Evolutionary conservation across 106 monocot genomes (phyloP), one percentile per base, ranked within the genome.

Genomic region (Xerophyta viscosa): DNA sequence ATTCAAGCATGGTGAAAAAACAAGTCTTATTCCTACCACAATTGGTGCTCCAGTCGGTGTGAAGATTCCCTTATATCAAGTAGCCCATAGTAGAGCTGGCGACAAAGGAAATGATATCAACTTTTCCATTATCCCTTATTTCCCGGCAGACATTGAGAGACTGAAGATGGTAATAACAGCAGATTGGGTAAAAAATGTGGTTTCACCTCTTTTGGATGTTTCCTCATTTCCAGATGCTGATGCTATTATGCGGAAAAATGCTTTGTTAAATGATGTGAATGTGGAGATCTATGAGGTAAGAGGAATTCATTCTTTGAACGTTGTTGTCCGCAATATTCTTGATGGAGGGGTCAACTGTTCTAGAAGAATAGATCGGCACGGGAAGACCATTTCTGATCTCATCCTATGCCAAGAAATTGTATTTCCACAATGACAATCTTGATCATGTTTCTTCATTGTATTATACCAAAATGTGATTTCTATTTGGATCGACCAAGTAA

Each of bases 311-410:
- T 82, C 98, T 7, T 56, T 91, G 65, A 98, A 98, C 61, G 74
- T 99, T 58, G 79, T 98, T 24, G 82, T 78, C 31, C 72, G 77
- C 26, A 86, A 90, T 52, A 56, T 86, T 60, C 79, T 99, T 7
- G 90, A 99, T 67, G 98, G 98, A 22, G 98, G 98, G 13, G 86
- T 99, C 51, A 90, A 99, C 54, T 83, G 90, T 70, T 90, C 98
- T 11, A 65, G 86, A 47, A 82, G 98, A 58, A 99, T 90, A 8
- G 98, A 99, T 45, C 66, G 90, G 20, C 98, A 99, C 44, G 98
- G 98, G 47, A 99, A 99, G 67, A 86, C 86, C 12, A 9, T 90
- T 10, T 99, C 98, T 7, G 98, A 91, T 80, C 69, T 99, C 25
- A 83, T 98, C 31, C 66, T 99, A 49, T 56, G 66, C 48, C 86